Evolutionary conservation across 192 early-diverging fungal genomes (phyloP).

Genomic region (Gryganskiella cystojenkinii): DNA sequence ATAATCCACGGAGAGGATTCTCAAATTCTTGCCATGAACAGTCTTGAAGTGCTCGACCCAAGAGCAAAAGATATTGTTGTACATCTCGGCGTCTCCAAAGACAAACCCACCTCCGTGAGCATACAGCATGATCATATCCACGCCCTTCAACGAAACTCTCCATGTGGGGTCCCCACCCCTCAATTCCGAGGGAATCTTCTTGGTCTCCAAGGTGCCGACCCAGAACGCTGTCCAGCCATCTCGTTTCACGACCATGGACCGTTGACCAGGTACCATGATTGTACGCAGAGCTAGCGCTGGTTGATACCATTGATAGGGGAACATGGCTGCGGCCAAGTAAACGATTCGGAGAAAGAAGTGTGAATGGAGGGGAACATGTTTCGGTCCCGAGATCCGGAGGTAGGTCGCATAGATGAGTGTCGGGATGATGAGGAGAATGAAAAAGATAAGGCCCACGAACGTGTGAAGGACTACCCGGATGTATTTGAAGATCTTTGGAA

Average conservation of each 20-base stretch:
- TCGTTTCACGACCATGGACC: conserved; percentile 44
- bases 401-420: conserved; percentile 27
- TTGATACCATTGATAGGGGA: conserved; percentile 48
- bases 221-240: conserved; percentile 47
- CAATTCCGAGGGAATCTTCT: conserved; percentile 46
- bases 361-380: conserved; percentile 39
- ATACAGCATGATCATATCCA: conserved; percentile 44
- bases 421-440: conserved; percentile 37
- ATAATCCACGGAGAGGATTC: conserved; percentile 45
- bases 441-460: conserved; percentile 32
- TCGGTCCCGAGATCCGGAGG: conserved; percentile 28
- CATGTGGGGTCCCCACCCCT: conserved; percentile 43
- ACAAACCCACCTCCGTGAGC: conserved; percentile 52
- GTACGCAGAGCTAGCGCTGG: conserved; percentile 35
- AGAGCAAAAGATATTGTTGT: conserved; percentile 53
- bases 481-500: conserved; percentile 44
- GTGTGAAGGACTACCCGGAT: conserved; percentile 29
- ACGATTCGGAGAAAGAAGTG: conserved; percentile 46
- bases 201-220: conserved; percentile 52
- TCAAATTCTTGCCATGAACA: conserved; percentile 42
- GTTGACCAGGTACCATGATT: conserved; percentile 34
- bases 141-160: conserved; percentile 47
- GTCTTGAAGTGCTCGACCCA: conserved; percentile 50
- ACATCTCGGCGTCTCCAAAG: conserved; percentile 53
- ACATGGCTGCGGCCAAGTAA: conserved; percentile 48